Base-by-base conservation (phyloP, 2,329 filamentous ascomycete species). In the Cladophialophora psammophila region DNA sequence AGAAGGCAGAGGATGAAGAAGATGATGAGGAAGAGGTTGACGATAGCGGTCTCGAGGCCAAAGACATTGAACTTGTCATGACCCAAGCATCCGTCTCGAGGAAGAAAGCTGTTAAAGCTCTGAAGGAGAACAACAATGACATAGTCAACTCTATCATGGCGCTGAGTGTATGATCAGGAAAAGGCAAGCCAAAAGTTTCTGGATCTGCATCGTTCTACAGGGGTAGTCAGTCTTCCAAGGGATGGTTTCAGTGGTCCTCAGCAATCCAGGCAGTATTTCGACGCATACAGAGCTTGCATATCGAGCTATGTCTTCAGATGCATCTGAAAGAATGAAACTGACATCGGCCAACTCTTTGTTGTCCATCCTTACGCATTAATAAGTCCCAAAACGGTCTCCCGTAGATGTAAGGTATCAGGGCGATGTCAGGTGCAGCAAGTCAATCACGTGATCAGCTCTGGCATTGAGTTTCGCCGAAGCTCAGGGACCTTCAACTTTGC, bases 101-200 rank as follows among this genome's bases (percentile, higher is more conserved):
- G 82, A 97, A 96, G 86, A 98, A 98, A 89, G 95, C 95, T 69
- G 89, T 99, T 85, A 99, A 98, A 86, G 95, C 96, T 65, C 87
- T 99, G 56, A 81, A 81, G 86, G 95, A 98, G 86, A 99, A 99
- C 80, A 94, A 98, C 85, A 97, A 98, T 78, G 95, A 99, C 80
- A 99, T 99, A 85, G 95, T 99, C 86, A 99, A 99, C 88, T 97
- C 95, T 76, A 99, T 99, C 85, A 99, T 99, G 95, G 94, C 94
- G 75, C 85, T 99, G 81, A 93, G 91, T 86, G 90, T 93, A 86
- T 94, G 63, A 72, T 67, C 60, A 65, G 62, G 52, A 31, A 45
- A 38, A 34, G 63, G 56, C 52, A 56, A 54, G 9, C 40, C n/a
- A 53, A 68, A 68, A 66, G 60, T 48, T 68, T 63, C 40, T 59